Conservation (phyloP, 768 basidiomycete genomes). For the Tricholoma saponaceum region DNA sequence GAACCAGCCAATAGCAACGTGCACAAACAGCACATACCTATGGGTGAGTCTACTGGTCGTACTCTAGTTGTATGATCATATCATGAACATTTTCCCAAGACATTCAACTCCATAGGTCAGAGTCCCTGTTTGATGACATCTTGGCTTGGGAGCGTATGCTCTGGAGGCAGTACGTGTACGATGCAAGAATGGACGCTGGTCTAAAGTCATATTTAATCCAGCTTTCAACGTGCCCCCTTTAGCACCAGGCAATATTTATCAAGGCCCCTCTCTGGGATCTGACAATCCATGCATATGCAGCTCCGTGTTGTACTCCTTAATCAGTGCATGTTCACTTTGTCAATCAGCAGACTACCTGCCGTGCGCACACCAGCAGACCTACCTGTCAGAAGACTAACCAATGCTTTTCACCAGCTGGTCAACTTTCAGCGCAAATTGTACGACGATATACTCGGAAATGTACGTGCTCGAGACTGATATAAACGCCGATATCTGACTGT, state of each 20-base stretch:
- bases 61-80: not conserved
- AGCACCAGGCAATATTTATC: not conserved
- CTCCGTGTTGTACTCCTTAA: slow-evolving; percentile 46
- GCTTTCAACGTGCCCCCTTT: not conserved
- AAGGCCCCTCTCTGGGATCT: not conserved
- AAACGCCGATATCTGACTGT: not conserved
- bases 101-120: not conserved
- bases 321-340: slow-evolving; percentile 42
- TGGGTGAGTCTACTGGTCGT: not conserved
- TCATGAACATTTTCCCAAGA: not conserved
- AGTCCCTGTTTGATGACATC: not conserved
- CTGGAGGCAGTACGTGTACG: not conserved
- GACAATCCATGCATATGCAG: slow-evolving; percentile 46
- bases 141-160: not conserved
- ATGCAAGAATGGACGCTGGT: not conserved
- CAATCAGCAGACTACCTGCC: slow-evolving; percentile 1
- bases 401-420: not conserved
- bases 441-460: not conserved
- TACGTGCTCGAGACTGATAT: no score
- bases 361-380: not conserved
- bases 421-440: not conserved
- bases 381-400: not conserved
- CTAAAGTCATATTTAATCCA: not conserved
- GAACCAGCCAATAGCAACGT: not conserved
- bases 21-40: not conserved